These are phyloP conservation scores for Pleurotus salmoneostramineus DNA, from an alignment of 768 basidiomycete species.

Conservation along the genomic window DNA sequence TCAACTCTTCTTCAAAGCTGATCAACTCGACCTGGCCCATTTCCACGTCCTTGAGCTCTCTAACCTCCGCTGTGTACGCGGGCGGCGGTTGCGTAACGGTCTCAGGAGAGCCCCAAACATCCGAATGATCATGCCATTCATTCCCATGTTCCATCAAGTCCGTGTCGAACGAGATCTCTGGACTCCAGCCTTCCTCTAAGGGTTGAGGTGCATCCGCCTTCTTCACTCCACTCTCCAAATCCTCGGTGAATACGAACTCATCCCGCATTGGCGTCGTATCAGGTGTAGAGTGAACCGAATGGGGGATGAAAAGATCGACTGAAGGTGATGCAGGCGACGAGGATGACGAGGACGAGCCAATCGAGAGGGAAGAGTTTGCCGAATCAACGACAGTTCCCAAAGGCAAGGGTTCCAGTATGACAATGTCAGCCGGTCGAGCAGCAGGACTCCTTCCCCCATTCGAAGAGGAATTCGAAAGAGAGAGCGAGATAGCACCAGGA, in stretches of 20 bases:
- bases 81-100: neutral
- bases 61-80: neutral
- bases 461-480: neutral
- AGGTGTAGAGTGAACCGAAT: neutral
- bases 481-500: neutral
- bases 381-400: neutral
- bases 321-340: neutral
- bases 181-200: neutral
- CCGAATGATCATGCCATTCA: conserved; percentile 4
- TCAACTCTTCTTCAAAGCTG: neutral
- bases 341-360: neutral
- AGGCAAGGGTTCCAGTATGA: neutral
- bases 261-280: conserved; percentile 5
- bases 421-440: neutral
- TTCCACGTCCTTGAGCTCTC: neutral
- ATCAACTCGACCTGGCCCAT: neutral
- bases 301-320: conserved; percentile 3
- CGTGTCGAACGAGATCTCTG: neutral
- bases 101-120: neutral
- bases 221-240: neutral
- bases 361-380: neutral
- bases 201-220: neutral
- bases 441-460: neutral
- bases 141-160: neutral
- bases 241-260: neutral